Conservation (phyloP, 2,329 filamentous ascomycete species). For the Aspergillus aculeatus region DNA sequence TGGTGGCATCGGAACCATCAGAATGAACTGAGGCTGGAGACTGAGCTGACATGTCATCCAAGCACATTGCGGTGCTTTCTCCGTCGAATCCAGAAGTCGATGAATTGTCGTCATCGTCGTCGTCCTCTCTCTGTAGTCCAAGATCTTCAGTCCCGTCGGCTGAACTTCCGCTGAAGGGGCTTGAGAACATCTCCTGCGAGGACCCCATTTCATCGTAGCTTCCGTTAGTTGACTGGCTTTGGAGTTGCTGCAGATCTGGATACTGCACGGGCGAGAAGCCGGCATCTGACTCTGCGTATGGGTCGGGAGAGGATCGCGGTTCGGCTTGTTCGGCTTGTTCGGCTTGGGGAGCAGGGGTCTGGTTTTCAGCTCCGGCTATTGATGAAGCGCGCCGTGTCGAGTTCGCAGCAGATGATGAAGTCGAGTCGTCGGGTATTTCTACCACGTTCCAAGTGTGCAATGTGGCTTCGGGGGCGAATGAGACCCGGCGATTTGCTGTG, state of each 20-base stretch:
- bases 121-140: conserved; percentile 41
- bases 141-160: conserved; percentile 48
- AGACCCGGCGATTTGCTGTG: conserved; percentile 80
- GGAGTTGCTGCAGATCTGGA: conserved; percentile 62
- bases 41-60: conserved; percentile 73
- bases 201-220: conserved; percentile 59
- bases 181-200: conserved; percentile 70
- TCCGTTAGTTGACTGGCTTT: conserved; percentile 28
- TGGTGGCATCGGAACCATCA: conserved; percentile 51
- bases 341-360: conserved; percentile 35
- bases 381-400: conserved; percentile 72
- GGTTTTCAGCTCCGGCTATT: conserved; percentile 40
- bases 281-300: conserved; percentile 57
- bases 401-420: conserved; percentile 71
- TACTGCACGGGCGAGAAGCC: conserved; percentile 64
- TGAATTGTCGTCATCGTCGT: conserved; percentile 40
- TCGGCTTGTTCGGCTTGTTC: conserved; percentile 48
- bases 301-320: conserved; percentile 58
- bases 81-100: conserved; percentile 55
- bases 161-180: conserved; percentile 67
- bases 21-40: conserved; percentile 64
- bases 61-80: conserved; percentile 76
- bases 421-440: conserved; percentile 84
- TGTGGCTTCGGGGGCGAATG: conserved; percentile 95
- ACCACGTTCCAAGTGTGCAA: conserved; percentile 96